Evolutionary conservation across 306 rosid genomes (phyloP), one percentile per base, ranked within the genome.

Genomic region (Abrus precatorius): DNA sequence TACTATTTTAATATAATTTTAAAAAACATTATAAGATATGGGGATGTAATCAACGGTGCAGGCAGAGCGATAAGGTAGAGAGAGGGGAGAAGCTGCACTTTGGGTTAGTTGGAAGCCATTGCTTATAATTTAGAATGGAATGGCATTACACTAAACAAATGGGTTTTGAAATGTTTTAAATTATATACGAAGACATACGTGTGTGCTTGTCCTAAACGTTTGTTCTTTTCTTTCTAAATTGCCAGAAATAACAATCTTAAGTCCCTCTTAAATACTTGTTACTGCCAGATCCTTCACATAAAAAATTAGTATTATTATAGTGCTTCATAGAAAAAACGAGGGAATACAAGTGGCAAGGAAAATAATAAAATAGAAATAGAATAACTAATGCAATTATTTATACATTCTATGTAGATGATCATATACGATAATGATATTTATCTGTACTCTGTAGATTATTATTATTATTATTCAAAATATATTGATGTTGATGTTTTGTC

Each of bases 31-130:
- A 20, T 20, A 20, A 20, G 20, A 20, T 20, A 20, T 45, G 48
- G 41, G 70, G 78, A 64, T 76, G 5, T 33, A 9, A 44, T 64
- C 47, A 71, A 59, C 40, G 73, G 0, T 65, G 89, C 85, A 48
- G 89, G 86, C 86, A 30, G 0, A 29, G 36, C 14, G 86, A 86
- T 75, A 56, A 9, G 12, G 14, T 55, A 63, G 52, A 79, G 74
- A 20, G 20, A 20, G 30, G 1, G 29, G 1, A 12, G 36, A 44
- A 36, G 2, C 33, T 1, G 49, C 38, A 27, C 44, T 60, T 82
- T 38, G 73, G n/a, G 29, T 69, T 79, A 32, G 71, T 80, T 83
- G 89, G 79, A 85, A 82, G 43, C 75, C 83, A 77, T 45, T 49
- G 48, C 30, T 47, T 56, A 44, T 44, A 45, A 45, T 47, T 53